Base-by-base conservation (phyloP, 1,284 basidiomycete genomes). In the Hemileia vastatrix region DNA sequence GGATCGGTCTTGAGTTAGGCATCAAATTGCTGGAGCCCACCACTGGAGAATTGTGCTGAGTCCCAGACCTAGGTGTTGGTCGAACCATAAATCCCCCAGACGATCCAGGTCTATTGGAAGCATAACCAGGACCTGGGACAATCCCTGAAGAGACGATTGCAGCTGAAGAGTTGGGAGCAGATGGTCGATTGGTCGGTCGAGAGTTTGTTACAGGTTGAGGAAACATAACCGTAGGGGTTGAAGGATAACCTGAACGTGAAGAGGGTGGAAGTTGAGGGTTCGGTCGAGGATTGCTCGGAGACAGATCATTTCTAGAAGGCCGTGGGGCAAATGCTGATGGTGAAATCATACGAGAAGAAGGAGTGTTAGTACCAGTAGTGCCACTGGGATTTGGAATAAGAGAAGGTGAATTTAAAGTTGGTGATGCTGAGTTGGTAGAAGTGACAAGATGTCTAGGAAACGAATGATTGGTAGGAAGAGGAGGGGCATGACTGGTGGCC, bases 131-230 rank as follows among this genome's bases (percentile, higher is more conserved):
- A n/a, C n/a, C n/a, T 5, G 54, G 54, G n/a, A 27, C 49, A 27
- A 6, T 27, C 49, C 18, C 61, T 44, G 44, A 55, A 19, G 15
- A n/a, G n/a, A n/a, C n/a, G n/a, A n/a, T n/a, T n/a, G n/a, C n/a
- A n/a, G n/a, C n/a, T n/a, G n/a, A n/a, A n/a, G n/a, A n/a, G n/a
- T n/a, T n/a, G n/a, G n/a, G n/a, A n/a, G n/a, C n/a, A n/a, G n/a
- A n/a, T n/a, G n/a, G n/a, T n/a, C n/a, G n/a, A n/a, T n/a, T n/a
- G n/a, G n/a, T n/a, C n/a, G 54, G 23, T 45, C 57, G 31, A 32
- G 52, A 21, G 57, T 52, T 47, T 15, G 57, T 9, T 9, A 53
- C 33, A 44, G 60, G 60, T 11, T 62, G 60, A 13, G 60, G 60
- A 48, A 62, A 55, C 2, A 53, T 40, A n/a, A 62, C 48, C 33